Base-by-base conservation (phyloP, 176 grass and related monocot genomes). In the Phoenix dactylifera region DNA sequence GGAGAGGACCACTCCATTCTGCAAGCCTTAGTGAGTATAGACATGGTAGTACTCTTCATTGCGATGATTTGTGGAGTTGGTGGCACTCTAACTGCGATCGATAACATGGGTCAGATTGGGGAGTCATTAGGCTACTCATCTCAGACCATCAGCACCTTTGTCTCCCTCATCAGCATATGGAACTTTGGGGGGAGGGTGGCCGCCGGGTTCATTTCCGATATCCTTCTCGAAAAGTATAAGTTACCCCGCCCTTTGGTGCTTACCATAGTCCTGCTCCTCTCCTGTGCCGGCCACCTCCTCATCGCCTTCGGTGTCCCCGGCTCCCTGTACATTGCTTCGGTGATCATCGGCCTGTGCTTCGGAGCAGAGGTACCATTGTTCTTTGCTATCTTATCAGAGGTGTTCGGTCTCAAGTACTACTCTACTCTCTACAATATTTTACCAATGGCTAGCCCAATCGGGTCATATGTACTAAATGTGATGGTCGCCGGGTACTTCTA, bases 341-440 rank as follows among this genome's bases (percentile, higher is more conserved):
- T 94, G 4, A 67, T 94, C 53, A 59, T 94, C 1, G 84, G 89
- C 0, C 88, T 88, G 74, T 88, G 77, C 75, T 94, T 82, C 55
- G 84, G 84, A 12, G 89, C 84, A 52, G 73, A 80, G 79, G 78
- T 82, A 84, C 89, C 89, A 48, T 79, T 94, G 59, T 64, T 95
- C 0, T 76, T 85, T 52, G 76, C 78, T 61, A 75, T 86, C 60
- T 80, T 95, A 55, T 95, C 85, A 0, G 85, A 95, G 72, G 55
- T 95, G 15, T 95, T 95, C 73, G 89, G 89, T 3, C 79, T 95
- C 66, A 95, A 86, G 73, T 80, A 80, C 76, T 95, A 83, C 85
- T 89, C 89, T 14, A 95, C 89, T 76, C 76, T 95, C 49, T 83
- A 89, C 72, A 95, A 89, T 74, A 66, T 95, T 62, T 76, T 80